These are phyloP conservation scores for Aurifilum marmelostoma DNA, from an alignment of 2,329 filamentous ascomycete genomes.

Conservation along the genomic window DNA sequence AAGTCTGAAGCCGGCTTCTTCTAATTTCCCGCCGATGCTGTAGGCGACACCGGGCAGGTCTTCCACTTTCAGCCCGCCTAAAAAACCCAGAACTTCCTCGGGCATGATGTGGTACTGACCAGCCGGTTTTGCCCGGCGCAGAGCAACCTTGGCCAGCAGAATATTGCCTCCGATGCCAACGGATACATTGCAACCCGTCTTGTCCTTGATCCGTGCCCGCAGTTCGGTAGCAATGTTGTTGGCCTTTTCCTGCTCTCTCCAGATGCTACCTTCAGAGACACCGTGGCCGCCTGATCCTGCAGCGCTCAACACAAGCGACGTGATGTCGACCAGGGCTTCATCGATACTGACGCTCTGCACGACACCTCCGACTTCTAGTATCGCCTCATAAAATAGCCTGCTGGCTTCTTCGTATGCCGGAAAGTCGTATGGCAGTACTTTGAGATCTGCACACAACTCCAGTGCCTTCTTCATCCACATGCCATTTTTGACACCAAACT, in stretches of 20 bases:
- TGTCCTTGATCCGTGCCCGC: slow-evolving; percentile 69
- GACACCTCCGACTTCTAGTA: slow-evolving; percentile 76
- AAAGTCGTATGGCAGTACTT: slow-evolving; percentile 95
- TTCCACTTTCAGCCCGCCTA: slow-evolving; percentile 77
- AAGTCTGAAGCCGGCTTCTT: slow-evolving; percentile 79
- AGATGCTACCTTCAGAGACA: slow-evolving; percentile 68
- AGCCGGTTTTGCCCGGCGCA: slow-evolving; percentile 91
- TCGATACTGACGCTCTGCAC: slow-evolving; percentile 98
- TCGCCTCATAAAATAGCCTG: slow-evolving; percentile 80
- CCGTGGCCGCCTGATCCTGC: slow-evolving; percentile 68
- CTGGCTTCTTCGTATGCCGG: slow-evolving; percentile 93
- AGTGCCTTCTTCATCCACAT: slow-evolving; percentile 98
- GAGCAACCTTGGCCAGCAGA: slow-evolving; percentile 84
- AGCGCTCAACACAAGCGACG: slow-evolving; percentile 66
- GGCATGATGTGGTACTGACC: slow-evolving; percentile 89
- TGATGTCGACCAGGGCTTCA: slow-evolving; percentile 88
- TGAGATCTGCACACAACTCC: slow-evolving; percentile 81
- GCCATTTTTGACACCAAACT: slow-evolving; percentile 89
- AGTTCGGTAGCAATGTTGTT: slow-evolving; percentile 71
- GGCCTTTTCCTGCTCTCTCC: slow-evolving; percentile 78
- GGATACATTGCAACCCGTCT: slow-evolving; percentile 85
- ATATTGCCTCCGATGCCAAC: slow-evolving; percentile 93
- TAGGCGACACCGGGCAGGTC: slow-evolving; percentile 90
- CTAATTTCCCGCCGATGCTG: slow-evolving; percentile 84
- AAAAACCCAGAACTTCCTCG: slow-evolving; percentile 74